A percentile compares a stretch with the other conserved stretches of the same genome.
Evolutionary conservation across 2,329 filamentous ascomycete species (phyloP).

Genomic region (Teratosphaeria gauchensis): DNA sequence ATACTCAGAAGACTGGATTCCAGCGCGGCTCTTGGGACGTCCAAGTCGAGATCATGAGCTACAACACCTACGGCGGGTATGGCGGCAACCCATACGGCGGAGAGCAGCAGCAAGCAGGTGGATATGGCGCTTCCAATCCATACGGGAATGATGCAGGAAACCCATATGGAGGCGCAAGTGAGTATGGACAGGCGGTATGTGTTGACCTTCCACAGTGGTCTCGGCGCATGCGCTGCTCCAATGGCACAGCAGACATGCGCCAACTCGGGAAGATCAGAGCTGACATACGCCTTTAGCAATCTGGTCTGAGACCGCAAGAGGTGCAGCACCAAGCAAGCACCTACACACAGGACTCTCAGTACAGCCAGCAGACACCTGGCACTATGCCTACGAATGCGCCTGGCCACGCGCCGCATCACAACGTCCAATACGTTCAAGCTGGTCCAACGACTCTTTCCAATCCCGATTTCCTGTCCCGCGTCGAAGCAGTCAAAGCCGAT

Average conservation of each 20-base stretch:
- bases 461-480: constrained; percentile 58
- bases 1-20: no score
- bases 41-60: constrained; percentile 41
- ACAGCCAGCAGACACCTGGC: constrained; percentile 1
- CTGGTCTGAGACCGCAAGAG: constrained; percentile 17
- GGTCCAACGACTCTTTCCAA: constrained; percentile 44
- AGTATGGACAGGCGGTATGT: constrained; percentile 13
- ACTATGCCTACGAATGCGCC: constrained; percentile 27
- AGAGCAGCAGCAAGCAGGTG: constrained; percentile 42
- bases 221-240: background rate
- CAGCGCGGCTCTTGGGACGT: background rate
- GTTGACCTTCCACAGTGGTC: background rate
- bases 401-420: constrained; percentile 37
- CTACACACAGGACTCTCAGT: constrained; percentile 2
- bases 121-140: constrained; percentile 25
- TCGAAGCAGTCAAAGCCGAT: constrained; percentile 56
- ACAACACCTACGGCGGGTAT: constrained; percentile 48
- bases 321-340: constrained; percentile 21
- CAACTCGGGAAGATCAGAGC: background rate
- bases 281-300: background rate
- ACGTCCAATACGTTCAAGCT: constrained; percentile 33
- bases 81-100: constrained; percentile 52
- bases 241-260: background rate
- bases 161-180: constrained; percentile 27
- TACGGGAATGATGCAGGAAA: constrained; percentile 25